Base-by-base conservation (phyloP, 208 protist genomes). In the Wallacemonas sp. region DNA sequence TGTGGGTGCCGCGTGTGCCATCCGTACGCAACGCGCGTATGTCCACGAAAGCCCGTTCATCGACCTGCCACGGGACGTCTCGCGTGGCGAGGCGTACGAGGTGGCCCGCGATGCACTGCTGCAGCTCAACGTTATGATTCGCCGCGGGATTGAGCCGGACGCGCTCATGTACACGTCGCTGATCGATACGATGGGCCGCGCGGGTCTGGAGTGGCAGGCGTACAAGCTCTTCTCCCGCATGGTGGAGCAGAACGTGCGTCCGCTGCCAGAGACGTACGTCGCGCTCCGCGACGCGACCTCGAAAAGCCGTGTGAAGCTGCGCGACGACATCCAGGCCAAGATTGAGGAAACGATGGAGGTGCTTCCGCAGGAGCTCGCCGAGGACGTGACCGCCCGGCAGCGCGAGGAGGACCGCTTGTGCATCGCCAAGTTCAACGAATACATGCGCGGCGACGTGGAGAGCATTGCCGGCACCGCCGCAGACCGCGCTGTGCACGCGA, bases 161-260 rank as follows among this genome's bases (percentile, higher is more conserved):
- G 90, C 81, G 32, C 76, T 95, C 33, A 96, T 93, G 87, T 97
- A 97, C 83, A 97, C 88, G n/a, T 84, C 85, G 1, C 80, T 97
- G 34, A 96, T 97, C 58, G 70, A 76, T 21, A 95, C 81, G 34
- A 97, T 97, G 93, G 93, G 78, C 21, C 73, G 78, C 1, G 90
- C 90, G 9, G 71, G 81, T 6, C 65, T 96, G 33, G 93, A 97
- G 81, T 96, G 90, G 88, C 90, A 96, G 81, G 93, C 93, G 26
- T 97, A 96, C 72, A 97, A 97, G 70, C 78, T 97, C 21, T 97
- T 97, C 65, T 95, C 90, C 14, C 83, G 93, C 34, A 97, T 97
- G 93, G 66, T 97, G 19, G 90, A 97, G 71, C 70, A 83, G 44
- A 65, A 85, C 36, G 72, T 97, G 12, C 79, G 78, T 21, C 93